phyloP scores from a whole-genome alignment of 2,329 filamentous ascomycete genomes.

The Curvularia sp. region DNA sequence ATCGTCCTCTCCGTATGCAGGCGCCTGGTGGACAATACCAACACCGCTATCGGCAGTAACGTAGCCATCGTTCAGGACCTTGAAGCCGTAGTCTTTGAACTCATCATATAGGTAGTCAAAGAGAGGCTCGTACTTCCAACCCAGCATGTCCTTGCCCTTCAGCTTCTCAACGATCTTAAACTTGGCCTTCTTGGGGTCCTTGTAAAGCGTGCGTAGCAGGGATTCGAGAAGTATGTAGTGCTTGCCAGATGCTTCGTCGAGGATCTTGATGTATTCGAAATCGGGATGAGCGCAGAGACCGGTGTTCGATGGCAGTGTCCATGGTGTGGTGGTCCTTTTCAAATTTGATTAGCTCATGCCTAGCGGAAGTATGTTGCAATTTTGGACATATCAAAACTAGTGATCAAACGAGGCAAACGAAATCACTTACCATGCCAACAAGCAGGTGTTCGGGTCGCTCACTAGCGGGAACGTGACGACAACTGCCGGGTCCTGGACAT shows the following conservation, averaged over 20 bases:
- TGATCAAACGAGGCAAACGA: not conserved
- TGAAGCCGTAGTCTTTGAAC: conserved; percentile 85
- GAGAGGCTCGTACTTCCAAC: conserved; percentile 86
- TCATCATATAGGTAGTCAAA: conserved; percentile 91
- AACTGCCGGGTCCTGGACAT: conserved; percentile 87
- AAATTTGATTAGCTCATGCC: conserved; percentile 13
- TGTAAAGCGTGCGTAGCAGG: conserved; percentile 82
- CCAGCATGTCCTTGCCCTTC: conserved; percentile 82
- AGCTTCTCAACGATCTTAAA: conserved; percentile 82
- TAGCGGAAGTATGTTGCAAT: not conserved
- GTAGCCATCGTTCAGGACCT: conserved; percentile 81
- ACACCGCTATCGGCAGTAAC: conserved; percentile 90
- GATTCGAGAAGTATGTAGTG: conserved; percentile 86
- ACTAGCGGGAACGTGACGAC: conserved; percentile 87
- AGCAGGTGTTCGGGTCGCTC: conserved; percentile 74
- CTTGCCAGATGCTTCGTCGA: conserved; percentile 81
- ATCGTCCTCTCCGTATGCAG: conserved; percentile 95
- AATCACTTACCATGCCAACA: conserved; percentile 72
- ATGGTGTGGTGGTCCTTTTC: conserved; percentile 75
- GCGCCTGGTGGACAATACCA: conserved; percentile 91
- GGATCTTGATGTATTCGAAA: conserved; percentile 86
- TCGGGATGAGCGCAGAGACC: conserved; percentile 79
- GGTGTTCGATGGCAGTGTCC: conserved; percentile 85
- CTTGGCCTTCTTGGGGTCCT: conserved; percentile 94
- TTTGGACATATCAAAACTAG: not conserved